Conservation (phyloP, 1,284 basidiomycete genomes). For the Cryptococcus amylolentus region DNA sequence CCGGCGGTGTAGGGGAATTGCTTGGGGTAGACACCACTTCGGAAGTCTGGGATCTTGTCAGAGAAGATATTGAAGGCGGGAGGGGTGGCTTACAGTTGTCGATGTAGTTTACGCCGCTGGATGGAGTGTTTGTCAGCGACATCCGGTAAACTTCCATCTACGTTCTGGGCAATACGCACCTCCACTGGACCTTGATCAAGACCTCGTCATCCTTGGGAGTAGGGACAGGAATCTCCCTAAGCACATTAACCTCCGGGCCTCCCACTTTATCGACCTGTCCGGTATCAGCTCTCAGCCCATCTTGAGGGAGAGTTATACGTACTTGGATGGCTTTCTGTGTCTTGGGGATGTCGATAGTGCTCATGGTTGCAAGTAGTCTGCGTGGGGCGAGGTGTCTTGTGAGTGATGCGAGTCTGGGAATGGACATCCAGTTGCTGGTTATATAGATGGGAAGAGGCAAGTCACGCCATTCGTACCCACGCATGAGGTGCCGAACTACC, state of each 20-base stretch:
- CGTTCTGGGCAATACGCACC: conserved; percentile 11
- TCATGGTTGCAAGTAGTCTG: background rate
- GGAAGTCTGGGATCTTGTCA: conserved; percentile 32
- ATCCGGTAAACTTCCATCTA: too few relatives aligned
- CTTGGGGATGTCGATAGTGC: conserved; percentile 41
- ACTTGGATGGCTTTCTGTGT: conserved; percentile 55
- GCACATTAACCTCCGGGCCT: conserved; percentile 63
- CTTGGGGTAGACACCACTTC: conserved; percentile 53
- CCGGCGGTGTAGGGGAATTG: conserved; percentile 72
- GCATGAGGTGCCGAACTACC: too few relatives aligned
- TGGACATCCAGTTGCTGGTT: too few relatives aligned
- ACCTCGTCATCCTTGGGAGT: conserved; percentile 63
- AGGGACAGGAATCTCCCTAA: conserved; percentile 62
- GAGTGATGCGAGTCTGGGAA: too few relatives aligned
- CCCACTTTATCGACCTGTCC: conserved; percentile 56
- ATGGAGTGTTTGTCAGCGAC: background rate
- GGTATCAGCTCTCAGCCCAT: background rate
- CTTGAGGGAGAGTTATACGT: conserved; percentile 4
- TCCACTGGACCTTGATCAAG: conserved; percentile 67
- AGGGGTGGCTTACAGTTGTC: background rate
- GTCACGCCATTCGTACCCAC: too few relatives aligned
- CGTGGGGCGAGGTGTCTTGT: too few relatives aligned
- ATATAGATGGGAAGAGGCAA: too few relatives aligned
- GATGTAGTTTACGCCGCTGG: background rate
- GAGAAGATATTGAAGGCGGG: background rate